A percentile compares a stretch with the other conserved stretches of the same genome.
phyloP scores from a whole-genome alignment of 345 rosid species.

The Gossypium herbaceum region DNA sequence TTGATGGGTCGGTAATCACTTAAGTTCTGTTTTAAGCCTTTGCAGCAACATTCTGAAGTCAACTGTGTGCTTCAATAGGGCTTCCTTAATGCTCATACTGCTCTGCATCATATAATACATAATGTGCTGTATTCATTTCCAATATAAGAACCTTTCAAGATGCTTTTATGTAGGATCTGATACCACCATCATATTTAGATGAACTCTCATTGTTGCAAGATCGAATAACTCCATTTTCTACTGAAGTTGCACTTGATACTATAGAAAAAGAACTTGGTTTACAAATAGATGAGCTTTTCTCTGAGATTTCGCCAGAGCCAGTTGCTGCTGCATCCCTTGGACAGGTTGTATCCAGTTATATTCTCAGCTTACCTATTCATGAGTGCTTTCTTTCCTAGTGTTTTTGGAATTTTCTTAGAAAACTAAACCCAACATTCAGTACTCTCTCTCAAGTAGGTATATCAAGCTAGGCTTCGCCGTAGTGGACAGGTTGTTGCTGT shows the following conservation, averaged over 20 bases:
- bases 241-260: constrained; percentile 65
- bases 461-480: constrained; percentile 77
- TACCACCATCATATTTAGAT: constrained; percentile 80
- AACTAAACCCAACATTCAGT: background rate
- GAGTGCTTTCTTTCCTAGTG: constrained; percentile 9
- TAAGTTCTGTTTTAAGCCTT: background rate
- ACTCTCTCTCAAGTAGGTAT: constrained; percentile 47
- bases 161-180: constrained; percentile 58
- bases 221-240: constrained; percentile 85
- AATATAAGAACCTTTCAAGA: constrained; percentile 6
- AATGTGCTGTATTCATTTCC: background rate
- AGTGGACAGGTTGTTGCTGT: constrained; percentile 72
- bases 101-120: background rate
- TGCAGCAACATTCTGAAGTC: background rate
- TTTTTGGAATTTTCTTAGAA: background rate
- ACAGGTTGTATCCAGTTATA: constrained; percentile 44
- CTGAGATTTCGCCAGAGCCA: constrained; percentile 91
- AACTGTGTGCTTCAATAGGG: background rate
- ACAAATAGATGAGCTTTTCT: constrained; percentile 65
- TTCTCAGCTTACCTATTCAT: background rate
- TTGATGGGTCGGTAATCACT: background rate
- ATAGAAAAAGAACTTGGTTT: constrained; percentile 75
- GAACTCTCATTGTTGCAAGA: constrained; percentile 89
- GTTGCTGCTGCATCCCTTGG: constrained; percentile 93
- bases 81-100: background rate